A percentile compares a stretch with the other conserved stretches of the same genome.
phyloP scores from a whole-genome alignment of 2,329 filamentous ascomycete genomes.

The Nothomitra cinnamomea region DNA sequence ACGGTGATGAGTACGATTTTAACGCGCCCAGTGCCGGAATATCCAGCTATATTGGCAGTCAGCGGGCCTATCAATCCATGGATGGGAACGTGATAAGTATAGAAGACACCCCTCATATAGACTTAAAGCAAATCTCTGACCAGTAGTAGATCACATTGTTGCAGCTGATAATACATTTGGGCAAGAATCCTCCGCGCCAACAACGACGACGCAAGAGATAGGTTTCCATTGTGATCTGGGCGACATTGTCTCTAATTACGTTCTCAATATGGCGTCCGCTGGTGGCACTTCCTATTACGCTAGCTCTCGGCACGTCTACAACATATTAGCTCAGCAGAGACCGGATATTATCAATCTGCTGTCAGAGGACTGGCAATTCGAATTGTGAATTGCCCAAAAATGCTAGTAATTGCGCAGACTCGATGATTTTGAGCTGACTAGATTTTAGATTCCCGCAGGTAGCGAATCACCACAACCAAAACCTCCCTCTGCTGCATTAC shows the following conservation, averaged over 20 bases:
- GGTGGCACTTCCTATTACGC: slow-evolving; percentile 37
- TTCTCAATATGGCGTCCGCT: slow-evolving; percentile 27
- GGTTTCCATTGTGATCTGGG: slow-evolving; percentile 40
- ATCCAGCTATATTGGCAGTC: slow-evolving; percentile 26
- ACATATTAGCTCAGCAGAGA: slow-evolving; percentile 32
- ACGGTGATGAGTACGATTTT: too few relatives aligned
- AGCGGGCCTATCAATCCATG: slow-evolving; percentile 35
- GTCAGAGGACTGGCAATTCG: slow-evolving; percentile 29
- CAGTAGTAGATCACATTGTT: not conserved
- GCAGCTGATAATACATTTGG: not conserved
- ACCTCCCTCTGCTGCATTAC: slow-evolving; percentile 35
- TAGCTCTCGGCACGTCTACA: slow-evolving; percentile 36
- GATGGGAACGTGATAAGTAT: not conserved
- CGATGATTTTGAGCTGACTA: not conserved
- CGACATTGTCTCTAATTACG: slow-evolving; percentile 35
- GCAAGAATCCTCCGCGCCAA: too few relatives aligned
- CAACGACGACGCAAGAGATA: too few relatives aligned
- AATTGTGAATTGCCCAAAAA: slow-evolving; percentile 28
- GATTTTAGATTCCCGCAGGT: not conserved
- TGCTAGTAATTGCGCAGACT: slow-evolving; percentile 7
- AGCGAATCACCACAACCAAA: slow-evolving; percentile 14
- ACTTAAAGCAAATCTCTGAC: not conserved
- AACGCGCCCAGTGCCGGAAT: too few relatives aligned
- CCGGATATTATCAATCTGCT: slow-evolving; percentile 37
- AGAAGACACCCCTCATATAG: not conserved